Evolutionary conservation across 345 rosid species (phyloP).

Genomic region (Citrus sp.): DNA sequence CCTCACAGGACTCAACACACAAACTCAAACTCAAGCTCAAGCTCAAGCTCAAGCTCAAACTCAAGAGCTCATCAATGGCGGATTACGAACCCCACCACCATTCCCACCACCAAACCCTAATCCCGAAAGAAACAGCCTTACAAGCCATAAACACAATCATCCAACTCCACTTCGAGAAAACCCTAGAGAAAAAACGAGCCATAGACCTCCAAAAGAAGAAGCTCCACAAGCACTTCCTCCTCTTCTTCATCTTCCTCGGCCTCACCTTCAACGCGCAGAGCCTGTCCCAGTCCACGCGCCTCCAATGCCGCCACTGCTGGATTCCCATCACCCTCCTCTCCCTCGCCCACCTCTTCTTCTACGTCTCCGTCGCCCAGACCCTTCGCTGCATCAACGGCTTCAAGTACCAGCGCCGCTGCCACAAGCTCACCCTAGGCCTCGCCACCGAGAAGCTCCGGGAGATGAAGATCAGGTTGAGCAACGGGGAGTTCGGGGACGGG

Average conservation of each 20-base stretch:
- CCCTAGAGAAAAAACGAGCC: constrained; percentile 88
- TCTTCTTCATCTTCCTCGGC: constrained; percentile 87
- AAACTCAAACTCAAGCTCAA: background rate
- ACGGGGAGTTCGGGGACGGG: constrained; percentile 37
- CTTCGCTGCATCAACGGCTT: constrained; percentile 94
- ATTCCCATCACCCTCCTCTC: constrained; percentile 71
- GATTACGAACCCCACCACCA: constrained; percentile 56
- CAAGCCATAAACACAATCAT: constrained; percentile 92
- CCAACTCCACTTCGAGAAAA: constrained; percentile 97
- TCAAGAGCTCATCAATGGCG: constrained; percentile 48
- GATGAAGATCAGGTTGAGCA: constrained; percentile 52
- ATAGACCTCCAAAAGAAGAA: constrained; percentile 96
- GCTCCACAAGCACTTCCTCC: constrained; percentile 82
- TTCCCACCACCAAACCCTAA: constrained; percentile 35
- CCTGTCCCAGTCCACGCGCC: constrained; percentile 51
- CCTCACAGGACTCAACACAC: too few species aligned
- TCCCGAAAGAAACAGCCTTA: constrained; percentile 83
- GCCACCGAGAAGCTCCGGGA: constrained; percentile 92
- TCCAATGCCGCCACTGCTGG: constrained; percentile 96
- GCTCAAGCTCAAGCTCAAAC: background rate
- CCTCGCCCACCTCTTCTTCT: constrained; percentile 84
- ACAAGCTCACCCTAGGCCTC: constrained; percentile 87
- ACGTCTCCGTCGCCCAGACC: constrained; percentile 88
- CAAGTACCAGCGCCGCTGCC: constrained; percentile 96
- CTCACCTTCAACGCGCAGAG: constrained; percentile 48